Base-by-base conservation (phyloP, 129 eudicot species). In the Kitagawia praeruptora region DNA sequence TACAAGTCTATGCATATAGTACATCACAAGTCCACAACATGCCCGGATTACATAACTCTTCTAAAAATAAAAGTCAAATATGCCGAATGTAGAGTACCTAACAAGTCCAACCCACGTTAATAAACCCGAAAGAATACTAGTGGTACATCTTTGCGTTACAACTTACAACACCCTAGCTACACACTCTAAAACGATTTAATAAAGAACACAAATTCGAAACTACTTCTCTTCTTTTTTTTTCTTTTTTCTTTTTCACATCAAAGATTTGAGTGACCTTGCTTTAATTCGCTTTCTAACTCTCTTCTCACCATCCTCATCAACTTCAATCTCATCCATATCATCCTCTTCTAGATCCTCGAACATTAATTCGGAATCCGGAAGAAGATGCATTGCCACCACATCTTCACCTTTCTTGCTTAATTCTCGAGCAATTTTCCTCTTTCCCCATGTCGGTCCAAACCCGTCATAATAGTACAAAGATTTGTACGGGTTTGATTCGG, bases 371-470 rank as follows among this genome's bases (percentile, higher is more conserved):
- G 8, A 8, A 2, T 28, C 18, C 34, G 74, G 64, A 31, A 6
- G 40, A 75, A 40, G n/a, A 10, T 10, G 21, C 66, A 56, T 28
- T 41, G 44, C 6, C 49, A 6, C 3, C 0, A 46, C 37, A 72
- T 39, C n/a, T 21, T 27, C 67, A 66, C 11, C 31, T 49, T 19
- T 21, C 47, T 70, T 64, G 71, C 71, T 64, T 28, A 28, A 64
- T 64, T 38, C 48, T 12, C 13, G 56, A 39, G 79, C 25, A 13
- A 91, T 86, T 79, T 90, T 88, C 79, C 82, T 87, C 85, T 85
- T 89, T 38, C 93, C 94, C 98, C 98, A 93, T 0, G 84, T 73
- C 6, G 98, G 96, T 28, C 98, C 96, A 58, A 93, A 93, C 67
- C 97, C 98, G 0, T 93, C 88, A 76, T 93, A 93, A 10, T 93